A percentile compares a stretch with the other conserved stretches of the same genome.
phyloP scores from a whole-genome alignment of 2,329 filamentous ascomycete genomes.

The Nothophaeocryptopus gaeumannii region DNA sequence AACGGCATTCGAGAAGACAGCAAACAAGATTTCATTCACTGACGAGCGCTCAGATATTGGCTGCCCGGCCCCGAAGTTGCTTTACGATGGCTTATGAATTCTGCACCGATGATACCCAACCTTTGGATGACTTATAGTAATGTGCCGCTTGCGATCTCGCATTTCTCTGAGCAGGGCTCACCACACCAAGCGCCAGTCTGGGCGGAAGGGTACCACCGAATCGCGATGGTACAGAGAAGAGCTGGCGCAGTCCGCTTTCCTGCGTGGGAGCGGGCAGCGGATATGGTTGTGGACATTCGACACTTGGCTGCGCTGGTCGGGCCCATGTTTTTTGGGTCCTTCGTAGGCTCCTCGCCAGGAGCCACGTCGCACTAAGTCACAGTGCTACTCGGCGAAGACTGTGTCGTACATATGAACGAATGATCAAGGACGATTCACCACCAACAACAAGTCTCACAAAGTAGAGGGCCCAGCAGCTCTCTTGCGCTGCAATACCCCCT shows the following conservation, averaged over 20 bases:
- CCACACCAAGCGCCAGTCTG: slow-evolving; percentile 34
- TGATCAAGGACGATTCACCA: no score
- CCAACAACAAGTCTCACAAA: no score
- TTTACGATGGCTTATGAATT: slow-evolving; percentile 51
- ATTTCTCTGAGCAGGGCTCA: slow-evolving; percentile 30
- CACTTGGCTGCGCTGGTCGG: slow-evolving; percentile 34
- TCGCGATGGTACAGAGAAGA: slow-evolving; percentile 39
- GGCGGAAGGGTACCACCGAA: slow-evolving; percentile 37
- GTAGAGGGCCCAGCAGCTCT: no score
- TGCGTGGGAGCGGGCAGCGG: slow-evolving; percentile 42
- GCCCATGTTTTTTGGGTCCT: slow-evolving; percentile 4
- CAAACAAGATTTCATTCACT: neutral
- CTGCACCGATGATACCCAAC: slow-evolving; percentile 21
- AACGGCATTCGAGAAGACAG: no score
- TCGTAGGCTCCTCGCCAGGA: neutral
- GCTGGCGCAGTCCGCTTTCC: slow-evolving; percentile 32
- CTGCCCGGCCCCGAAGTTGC: slow-evolving; percentile 63
- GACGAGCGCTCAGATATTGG: slow-evolving; percentile 46
- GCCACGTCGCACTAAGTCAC: no score
- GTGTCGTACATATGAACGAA: no score
- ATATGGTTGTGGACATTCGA: slow-evolving; percentile 42
- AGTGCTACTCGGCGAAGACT: no score
- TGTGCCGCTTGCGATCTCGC: slow-evolving; percentile 42
- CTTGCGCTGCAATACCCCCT: no score
- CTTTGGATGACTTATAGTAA: slow-evolving; percentile 31